Base-by-base conservation (phyloP, 2,329 filamentous ascomycete species). In the Aspergillus puulaauensis region DNA sequence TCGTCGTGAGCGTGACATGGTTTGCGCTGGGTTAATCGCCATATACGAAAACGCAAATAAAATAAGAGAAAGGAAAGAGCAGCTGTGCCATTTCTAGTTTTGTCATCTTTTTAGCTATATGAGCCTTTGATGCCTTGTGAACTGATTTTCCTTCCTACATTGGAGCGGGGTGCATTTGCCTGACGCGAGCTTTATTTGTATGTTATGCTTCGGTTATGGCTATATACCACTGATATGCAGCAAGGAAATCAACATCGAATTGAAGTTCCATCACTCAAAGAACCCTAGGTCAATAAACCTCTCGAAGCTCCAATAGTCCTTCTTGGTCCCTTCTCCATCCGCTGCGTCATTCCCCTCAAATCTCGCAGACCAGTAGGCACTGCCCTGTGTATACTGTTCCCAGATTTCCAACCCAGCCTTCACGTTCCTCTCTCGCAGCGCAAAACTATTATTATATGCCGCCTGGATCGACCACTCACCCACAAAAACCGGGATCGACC, bases 1-100 rank as follows among this genome's bases (percentile, higher is more conserved):
- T 81, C 50, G 78, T 81, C 35, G 70, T 81, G 33, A 79, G 76
- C 57, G 73, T 81, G 55, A 77, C 79, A 21, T 81, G 79, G 79
- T 77, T 81, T 57, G 72, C 73, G 8, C 61, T 75, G 59, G 64
- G 69, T 50, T 75, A 58, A 35, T 53, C 37, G 11, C 31, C 7
- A 37, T 43, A 19, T 17, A 45, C 31, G n/a, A 39, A 53, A 55
- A 21, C 19, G 39, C 35, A 54, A 49, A 48, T 8, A 47, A 31
- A 47, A 41, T 19, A 56, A 47, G 43, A 54, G 35, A 50, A 49
- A 31, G 23, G 21, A 54, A 37, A 37, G 39, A 39, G 14, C 31
- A 49, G 45, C 53, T 47, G 48, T 46, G 48, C 52, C 52, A 54
- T 41, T 53, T 46, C 24, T 43, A 52, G 21, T 52, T 33, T 33